These are phyloP conservation scores for Alternaria viburni DNA, from an alignment of 2,329 filamentous ascomycete species.

Conservation along the genomic window DNA sequence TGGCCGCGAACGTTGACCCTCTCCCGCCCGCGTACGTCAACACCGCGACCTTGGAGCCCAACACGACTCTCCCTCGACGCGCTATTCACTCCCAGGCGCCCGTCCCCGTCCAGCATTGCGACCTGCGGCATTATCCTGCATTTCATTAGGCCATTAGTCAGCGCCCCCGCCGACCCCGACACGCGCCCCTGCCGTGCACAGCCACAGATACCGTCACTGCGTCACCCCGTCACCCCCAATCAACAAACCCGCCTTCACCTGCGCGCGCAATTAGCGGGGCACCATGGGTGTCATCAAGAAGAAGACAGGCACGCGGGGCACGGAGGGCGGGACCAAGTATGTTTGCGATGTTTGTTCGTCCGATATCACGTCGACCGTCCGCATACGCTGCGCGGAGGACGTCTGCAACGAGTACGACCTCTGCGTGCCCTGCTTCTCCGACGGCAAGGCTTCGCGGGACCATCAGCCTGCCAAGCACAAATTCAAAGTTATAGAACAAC, in stretches of 20 bases:
- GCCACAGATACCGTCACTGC: conserved; percentile 22
- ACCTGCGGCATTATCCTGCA: not conserved
- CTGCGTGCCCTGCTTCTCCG: conserved; percentile 92
- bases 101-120: not conserved
- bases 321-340: conserved; percentile 81
- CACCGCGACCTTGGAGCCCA: conserved; percentile 1
- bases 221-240: conserved; percentile 3
- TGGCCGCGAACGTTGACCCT: conserved; percentile 16
- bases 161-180: conserved; percentile 3
- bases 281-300: conserved; percentile 94
- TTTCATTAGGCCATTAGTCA: not conserved
- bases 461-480: conserved; percentile 88
- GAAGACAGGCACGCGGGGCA: conserved; percentile 85
- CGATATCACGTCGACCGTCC: conserved; percentile 96
- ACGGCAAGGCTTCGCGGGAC: conserved; percentile 78
- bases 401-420: conserved; percentile 94
- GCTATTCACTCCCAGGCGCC: not conserved
- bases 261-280: conserved; percentile 20
- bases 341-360: conserved; percentile 97
- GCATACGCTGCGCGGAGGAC: conserved; percentile 81
- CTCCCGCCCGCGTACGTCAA: conserved; percentile 4
- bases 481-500: conserved; percentile 95
- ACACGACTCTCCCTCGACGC: not conserved
- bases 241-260: conserved; percentile 9
- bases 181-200: conserved; percentile 27